Conservation (phyloP, 768 basidiomycete species). For the Hygrocybe coccinea region DNA sequence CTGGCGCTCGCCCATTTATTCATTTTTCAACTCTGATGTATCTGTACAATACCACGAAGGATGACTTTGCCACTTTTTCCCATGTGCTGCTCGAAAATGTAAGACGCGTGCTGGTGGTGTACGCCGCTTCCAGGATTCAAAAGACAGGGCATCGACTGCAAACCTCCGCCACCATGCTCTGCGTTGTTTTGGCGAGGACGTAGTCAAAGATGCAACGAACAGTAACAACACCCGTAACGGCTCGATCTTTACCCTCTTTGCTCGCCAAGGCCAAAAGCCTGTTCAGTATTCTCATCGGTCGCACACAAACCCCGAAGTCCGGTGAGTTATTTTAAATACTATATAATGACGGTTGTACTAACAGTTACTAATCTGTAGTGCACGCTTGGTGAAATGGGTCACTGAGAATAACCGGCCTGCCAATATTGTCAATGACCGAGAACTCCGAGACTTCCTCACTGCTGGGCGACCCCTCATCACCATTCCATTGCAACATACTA, state of each 20-base stretch:
- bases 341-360: neutral
- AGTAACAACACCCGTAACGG: conserved; percentile 3
- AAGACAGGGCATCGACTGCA: conserved; percentile 22
- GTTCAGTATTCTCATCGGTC: conserved; percentile 28
- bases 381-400: conserved; percentile 12
- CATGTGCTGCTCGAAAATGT: conserved; percentile 20
- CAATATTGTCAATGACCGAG: conserved; percentile 28
- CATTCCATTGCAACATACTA: conserved; percentile 29
- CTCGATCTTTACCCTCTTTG: conserved; percentile 26
- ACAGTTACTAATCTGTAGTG: conserved; percentile 16
- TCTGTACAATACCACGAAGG: conserved; percentile 16
- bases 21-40: conserved; percentile 20
- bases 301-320: conserved; percentile 22
- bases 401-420: conserved; percentile 24
- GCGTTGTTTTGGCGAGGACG: conserved; percentile 28
- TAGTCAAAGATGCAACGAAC: conserved; percentile 15
- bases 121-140: conserved; percentile 21
- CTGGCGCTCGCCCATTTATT: conserved; percentile 26
- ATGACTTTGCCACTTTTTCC: conserved; percentile 20
- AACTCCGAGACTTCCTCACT: conserved; percentile 29
- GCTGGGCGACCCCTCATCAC: conserved; percentile 31
- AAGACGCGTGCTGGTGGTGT: conserved; percentile 6
- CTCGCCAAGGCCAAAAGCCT: conserved; percentile 23
- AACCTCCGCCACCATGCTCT: conserved; percentile 28
- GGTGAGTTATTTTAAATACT: conserved; percentile 13